A percentile compares a stretch with the other conserved stretches of the same genome.
phyloP scores from a whole-genome alignment of 2,329 filamentous ascomycete species.

The Aschersonia sp. region DNA sequence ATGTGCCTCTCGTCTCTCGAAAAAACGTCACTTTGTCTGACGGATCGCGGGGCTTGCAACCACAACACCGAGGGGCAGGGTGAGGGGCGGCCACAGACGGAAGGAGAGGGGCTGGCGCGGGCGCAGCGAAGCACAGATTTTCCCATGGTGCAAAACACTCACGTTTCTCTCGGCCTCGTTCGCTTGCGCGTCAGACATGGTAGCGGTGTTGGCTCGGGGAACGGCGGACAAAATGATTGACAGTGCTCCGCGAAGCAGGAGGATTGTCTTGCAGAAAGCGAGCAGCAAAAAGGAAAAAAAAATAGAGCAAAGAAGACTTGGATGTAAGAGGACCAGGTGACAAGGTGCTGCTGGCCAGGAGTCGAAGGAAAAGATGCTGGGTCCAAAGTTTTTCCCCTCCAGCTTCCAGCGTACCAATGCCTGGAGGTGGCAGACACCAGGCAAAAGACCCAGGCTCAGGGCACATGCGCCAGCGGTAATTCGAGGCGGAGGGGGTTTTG shows the following conservation, averaged over 20 bases:
- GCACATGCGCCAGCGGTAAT: too few species aligned
- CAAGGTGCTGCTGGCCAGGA: constrained; percentile 4
- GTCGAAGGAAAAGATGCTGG: background rate
- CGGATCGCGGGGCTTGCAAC: background rate
- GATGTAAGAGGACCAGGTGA: background rate
- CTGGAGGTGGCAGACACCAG: too few species aligned
- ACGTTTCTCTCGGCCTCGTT: constrained; percentile 97
- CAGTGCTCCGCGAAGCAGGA: constrained; percentile 11
- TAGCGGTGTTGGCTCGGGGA: constrained; percentile 24
- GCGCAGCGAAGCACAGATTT: constrained; percentile 7
- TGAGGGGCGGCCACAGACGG: background rate
- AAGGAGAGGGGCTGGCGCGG: constrained; percentile 2
- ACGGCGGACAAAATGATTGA: constrained; percentile 10
- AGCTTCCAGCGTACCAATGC: too few species aligned
- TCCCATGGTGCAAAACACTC: constrained; percentile 16
- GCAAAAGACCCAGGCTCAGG: too few species aligned
- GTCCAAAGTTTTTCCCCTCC: too few species aligned
- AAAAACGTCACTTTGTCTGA: background rate
- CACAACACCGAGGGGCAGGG: background rate
- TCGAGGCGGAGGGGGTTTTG: too few species aligned
- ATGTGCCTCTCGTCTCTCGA: background rate
- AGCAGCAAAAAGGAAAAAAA: constrained; percentile 6
- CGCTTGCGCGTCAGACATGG: constrained; percentile 73
- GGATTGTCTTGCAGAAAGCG: constrained; percentile 2
- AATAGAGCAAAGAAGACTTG: background rate